Evolutionary conservation across 805 yeast genomes (phyloP).

Genomic region (Priceomyces fermenticarens): DNA sequence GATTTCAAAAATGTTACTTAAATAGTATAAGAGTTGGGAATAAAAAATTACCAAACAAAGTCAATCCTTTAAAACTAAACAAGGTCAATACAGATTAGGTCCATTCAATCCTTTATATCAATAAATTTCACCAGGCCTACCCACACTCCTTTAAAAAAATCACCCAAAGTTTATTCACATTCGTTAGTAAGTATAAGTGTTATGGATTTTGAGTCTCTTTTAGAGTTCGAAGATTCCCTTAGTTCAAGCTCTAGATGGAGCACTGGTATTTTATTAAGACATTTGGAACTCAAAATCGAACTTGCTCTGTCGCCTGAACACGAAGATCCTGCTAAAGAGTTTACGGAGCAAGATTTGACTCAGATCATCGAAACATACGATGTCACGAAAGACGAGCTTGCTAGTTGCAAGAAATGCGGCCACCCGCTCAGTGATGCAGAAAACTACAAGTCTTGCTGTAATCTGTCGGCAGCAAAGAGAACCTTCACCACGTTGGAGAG

Average conservation of each 20-base stretch:
- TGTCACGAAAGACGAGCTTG: slow-evolving; percentile 27
- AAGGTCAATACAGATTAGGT: slow-evolving; percentile 1
- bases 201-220: slow-evolving; percentile 23
- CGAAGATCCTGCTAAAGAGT: slow-evolving; percentile 4
- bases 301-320: slow-evolving; percentile 11
- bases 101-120: slow-evolving; percentile 3
- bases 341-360: slow-evolving; percentile 14
- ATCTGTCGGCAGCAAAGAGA: slow-evolving; percentile 2
- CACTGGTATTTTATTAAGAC: slow-evolving; percentile 18
- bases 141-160: background rate
- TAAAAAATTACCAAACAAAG: background rate
- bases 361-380: slow-evolving; percentile 16
- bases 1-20: slow-evolving; percentile 2
- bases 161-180: background rate
- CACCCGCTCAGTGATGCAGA: slow-evolving; percentile 11
- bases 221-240: slow-evolving; percentile 36
- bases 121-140: background rate
- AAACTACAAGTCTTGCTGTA: slow-evolving; percentile 22
- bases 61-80: no score
- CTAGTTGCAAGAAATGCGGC: slow-evolving; percentile 32
- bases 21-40: slow-evolving; percentile 2
- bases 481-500: slow-evolving; percentile 26
- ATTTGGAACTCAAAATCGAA: slow-evolving; percentile 27
- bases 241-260: slow-evolving; percentile 13
- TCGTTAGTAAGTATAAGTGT: background rate